Conservation (phyloP, 257 asterid genomes). For the Knoxia roxburghii region DNA sequence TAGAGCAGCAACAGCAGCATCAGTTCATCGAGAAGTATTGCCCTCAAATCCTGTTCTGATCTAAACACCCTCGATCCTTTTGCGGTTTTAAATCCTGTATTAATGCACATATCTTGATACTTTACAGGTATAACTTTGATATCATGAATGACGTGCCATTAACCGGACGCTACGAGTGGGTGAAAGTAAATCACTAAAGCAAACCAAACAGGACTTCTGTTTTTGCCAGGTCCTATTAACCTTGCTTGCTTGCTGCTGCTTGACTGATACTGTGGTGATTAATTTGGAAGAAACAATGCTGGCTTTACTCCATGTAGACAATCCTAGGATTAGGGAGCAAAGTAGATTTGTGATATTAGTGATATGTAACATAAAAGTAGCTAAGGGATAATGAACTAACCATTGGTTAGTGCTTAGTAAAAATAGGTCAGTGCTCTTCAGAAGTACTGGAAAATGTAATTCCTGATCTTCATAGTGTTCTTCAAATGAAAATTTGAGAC, state of each 20-base stretch:
- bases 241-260: background rate
- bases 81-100: too few species aligned
- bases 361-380: constrained; percentile 6
- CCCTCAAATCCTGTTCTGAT: background rate
- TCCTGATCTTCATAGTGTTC: background rate
- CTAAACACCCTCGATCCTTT: too few species aligned
- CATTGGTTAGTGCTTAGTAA: background rate
- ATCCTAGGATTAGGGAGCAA: background rate
- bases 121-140: constrained; percentile 78
- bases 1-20: constrained; percentile 49
- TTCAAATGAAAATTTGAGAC: background rate
- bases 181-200: constrained; percentile 31
- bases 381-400: background rate
- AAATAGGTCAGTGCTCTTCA: too few species aligned
- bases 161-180: constrained; percentile 81
- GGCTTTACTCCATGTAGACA: background rate
- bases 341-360: constrained; percentile 9
- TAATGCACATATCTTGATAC: too few species aligned
- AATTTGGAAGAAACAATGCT: constrained; percentile 4
- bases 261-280: background rate
- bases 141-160: constrained; percentile 45
- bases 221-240: background rate
- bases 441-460: background rate
- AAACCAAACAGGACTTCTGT: constrained; percentile 4
- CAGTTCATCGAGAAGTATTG: constrained; percentile 59